phyloP scores from a whole-genome alignment of 116 monocot genomes.

The Trichopus zeylanicus region DNA sequence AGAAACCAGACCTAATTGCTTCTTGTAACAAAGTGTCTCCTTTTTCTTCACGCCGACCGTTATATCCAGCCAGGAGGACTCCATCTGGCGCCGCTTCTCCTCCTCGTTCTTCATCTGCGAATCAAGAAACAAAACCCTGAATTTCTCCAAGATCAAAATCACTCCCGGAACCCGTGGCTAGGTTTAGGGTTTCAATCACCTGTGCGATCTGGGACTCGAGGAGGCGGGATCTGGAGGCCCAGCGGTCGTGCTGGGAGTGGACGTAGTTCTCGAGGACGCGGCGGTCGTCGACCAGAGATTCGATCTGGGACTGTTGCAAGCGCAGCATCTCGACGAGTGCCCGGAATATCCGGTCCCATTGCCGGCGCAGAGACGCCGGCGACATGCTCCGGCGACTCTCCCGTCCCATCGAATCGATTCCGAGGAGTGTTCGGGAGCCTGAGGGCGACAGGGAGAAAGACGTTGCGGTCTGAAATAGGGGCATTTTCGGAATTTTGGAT shows the following conservation, averaged over 20 bases:
- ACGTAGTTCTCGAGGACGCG: constrained; percentile 16
- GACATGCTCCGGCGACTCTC: background rate
- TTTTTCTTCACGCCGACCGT: constrained; percentile 29
- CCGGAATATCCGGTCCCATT: constrained; percentile 15
- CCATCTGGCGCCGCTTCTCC: constrained; percentile 18
- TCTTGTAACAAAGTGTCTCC: constrained; percentile 37
- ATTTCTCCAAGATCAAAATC: background rate
- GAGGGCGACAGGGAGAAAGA: background rate
- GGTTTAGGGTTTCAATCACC: constrained; percentile 2
- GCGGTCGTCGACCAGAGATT: constrained; percentile 24
- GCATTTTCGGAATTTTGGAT: background rate
- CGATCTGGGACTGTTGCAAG: constrained; percentile 10
- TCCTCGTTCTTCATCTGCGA: constrained; percentile 12
- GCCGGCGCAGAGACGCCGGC: constrained; percentile 3
- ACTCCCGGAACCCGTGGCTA: background rate
- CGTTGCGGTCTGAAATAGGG: background rate
- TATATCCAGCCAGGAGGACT: constrained; percentile 34
- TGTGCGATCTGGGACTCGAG: constrained; percentile 20
- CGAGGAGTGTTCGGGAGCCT: no score
- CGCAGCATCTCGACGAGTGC: constrained; percentile 14
- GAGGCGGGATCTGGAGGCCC: constrained; percentile 7
- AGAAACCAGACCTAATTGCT: constrained; percentile 35
- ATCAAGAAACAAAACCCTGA: background rate
- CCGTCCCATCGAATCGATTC: background rate
- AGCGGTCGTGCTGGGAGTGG: constrained; percentile 12